A percentile compares a stretch with the other conserved stretches of the same genome.
Evolutionary conservation across 2,329 filamentous ascomycete species (phyloP).

Genomic region (Penicillium sp.): DNA sequence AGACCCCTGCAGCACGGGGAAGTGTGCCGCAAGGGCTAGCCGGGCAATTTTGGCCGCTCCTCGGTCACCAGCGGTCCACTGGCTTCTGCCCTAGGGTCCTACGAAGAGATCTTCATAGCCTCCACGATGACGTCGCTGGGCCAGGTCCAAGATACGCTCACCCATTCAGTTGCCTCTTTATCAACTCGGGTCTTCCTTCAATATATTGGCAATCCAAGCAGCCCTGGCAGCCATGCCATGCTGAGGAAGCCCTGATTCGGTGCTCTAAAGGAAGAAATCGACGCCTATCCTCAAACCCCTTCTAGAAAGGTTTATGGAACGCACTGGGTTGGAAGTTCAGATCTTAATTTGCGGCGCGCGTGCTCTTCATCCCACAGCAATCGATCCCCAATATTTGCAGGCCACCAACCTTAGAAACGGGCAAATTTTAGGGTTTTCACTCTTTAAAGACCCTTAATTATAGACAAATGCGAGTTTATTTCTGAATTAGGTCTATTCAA

Average conservation of each 20-base stretch:
- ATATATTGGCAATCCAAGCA: constrained; percentile 10
- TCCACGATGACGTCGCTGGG: constrained; percentile 19
- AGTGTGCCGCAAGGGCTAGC: constrained; percentile 32
- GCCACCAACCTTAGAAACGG: not conserved
- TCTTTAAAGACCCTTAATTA: not conserved
- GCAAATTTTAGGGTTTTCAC: not conserved
- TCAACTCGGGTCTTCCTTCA: not conserved
- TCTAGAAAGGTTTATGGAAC: not conserved
- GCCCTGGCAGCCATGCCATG: not conserved
- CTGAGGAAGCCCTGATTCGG: not conserved
- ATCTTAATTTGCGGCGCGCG: not conserved
- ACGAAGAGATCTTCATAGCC: constrained; percentile 9
- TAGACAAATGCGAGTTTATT: not conserved
- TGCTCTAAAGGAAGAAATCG: not conserved
- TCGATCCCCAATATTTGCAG: not conserved
- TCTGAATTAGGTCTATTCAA: too few relatives aligned
- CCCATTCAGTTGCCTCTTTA: not conserved
- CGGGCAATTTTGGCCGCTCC: constrained; percentile 25
- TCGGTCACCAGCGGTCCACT: constrained; percentile 17
- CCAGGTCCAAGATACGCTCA: not conserved
- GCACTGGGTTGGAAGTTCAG: not conserved
- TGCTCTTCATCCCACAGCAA: too few relatives aligned
- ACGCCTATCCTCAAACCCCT: constrained; percentile 1
- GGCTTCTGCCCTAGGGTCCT: constrained; percentile 17
- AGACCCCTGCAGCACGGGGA: constrained; percentile 31